Evolutionary conservation across 768 basidiomycete genomes (phyloP), one percentile per base, ranked within the genome.

Genomic region (Cyclocybe cylindracea): DNA sequence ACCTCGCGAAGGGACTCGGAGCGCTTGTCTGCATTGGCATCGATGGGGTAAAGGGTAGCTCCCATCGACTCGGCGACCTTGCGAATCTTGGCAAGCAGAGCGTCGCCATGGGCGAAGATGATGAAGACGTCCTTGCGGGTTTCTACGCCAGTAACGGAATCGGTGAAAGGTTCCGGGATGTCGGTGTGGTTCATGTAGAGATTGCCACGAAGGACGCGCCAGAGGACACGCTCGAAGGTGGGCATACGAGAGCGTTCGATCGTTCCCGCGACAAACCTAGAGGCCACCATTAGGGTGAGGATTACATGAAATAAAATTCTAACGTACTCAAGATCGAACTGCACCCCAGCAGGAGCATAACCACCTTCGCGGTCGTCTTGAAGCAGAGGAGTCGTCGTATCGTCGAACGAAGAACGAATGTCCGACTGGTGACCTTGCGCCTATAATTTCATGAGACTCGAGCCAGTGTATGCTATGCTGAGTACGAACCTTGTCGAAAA

Each of bases 21-120:
- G 39, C 97, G 93, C 70, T 92, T 96, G 71, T 95, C 94, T 2
- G 89, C 85, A 59, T 96, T 94, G 35, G 94, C 77, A 67, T 98
- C 96, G 65, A 99, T 97, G 36, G 94, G 93, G 72, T 96, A 98
- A 49, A 98, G 75, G 0, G 94, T 98, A 3, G 89, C 97, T 35
- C 97, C 95, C 89, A 98, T 98, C n/a, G 94, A 96, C 71, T 98
- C 96, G 24, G 95, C 90, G 48, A 99, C 91, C 70, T 94, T 98
- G 66, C 95, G 91, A 65, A 99, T 98, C 80, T 98, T 99, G 56
- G 91, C 82, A 29, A 99, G 84, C 16, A 98, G 77, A 14, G 89
- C 86, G 36, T 91, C 87, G 13, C 97, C 97, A 60, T 99, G 95
- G 0, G 97, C 97, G 61, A 99, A 99, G 66, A 99, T 98, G 73